Evolutionary conservation across 148 eudicot species (phyloP), one percentile per base, ranked within the genome.

Genomic region (Polygonum aviculare): DNA sequence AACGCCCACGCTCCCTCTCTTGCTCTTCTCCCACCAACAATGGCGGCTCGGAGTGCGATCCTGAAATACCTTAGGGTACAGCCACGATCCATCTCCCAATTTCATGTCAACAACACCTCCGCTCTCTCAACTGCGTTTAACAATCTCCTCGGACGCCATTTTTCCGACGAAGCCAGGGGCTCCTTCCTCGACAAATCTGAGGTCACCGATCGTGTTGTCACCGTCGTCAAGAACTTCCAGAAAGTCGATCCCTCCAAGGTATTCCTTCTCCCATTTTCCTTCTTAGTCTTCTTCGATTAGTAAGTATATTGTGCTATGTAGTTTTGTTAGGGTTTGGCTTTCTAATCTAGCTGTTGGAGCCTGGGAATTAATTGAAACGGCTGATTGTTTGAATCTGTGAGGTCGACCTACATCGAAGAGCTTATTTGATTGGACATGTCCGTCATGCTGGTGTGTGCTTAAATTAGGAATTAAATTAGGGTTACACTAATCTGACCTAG

Each of bases 241-340:
- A 94, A 94, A 85, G 89, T 92, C 9, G 98, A 92, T 48, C 94
- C 98, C 14, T 84, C 92, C 16, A 94, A 94, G 98, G 97, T 91
- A 78, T 47, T 76, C 60, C 9, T 15, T 54, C 45, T 19, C 45
- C 15, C 2, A 67, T 14, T 63, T 33, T 67, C 33, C 26, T 33
- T 67, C 33, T 22, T 9, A 26, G 36, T 60, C 51, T 6, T 36
- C 35, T 9, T 38, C 39, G 39, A 52, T 57, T 15, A 5, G 12
- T 69, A 9, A 5, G 12, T 74, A 14, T 45, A 19, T 60, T 69
- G 36, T 5, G 10, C 2, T 54, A 9, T 49, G 10, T 39, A 40
- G 38, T 72, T 62, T 72, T 21, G 33, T 70, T 38, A 70, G 73
- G 44, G 47, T 41, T 38, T 39, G 49, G 12, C n/a, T 69, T 36